A percentile compares a stretch with the other conserved stretches of the same genome.
phyloP scores from a whole-genome alignment of 2,329 filamentous ascomycete species.

The Lachnellula cervina region DNA sequence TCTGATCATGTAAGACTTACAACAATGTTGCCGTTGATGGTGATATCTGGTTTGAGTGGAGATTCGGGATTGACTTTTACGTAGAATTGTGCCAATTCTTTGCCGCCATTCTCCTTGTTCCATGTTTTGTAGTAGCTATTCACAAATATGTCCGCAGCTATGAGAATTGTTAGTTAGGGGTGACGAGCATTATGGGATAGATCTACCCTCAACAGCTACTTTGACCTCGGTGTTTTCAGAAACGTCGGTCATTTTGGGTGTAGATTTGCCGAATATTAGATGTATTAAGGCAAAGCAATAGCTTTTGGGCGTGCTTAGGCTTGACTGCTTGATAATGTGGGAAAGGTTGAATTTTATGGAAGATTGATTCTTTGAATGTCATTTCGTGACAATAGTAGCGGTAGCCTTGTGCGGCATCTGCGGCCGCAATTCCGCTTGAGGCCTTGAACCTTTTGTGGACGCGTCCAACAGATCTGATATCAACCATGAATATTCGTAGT shows the following conservation, averaged over 20 bases:
- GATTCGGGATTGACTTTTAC: constrained; percentile 51
- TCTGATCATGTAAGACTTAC: constrained; percentile 21
- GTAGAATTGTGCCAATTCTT: constrained; percentile 64
- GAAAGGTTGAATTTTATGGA: not conserved
- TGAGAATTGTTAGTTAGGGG: constrained; percentile 8
- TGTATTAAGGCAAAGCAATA: not conserved
- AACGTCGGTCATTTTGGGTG: constrained; percentile 35
- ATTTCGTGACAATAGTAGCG: not conserved
- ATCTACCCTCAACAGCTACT: constrained; percentile 34
- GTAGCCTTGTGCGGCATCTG: constrained; percentile 1
- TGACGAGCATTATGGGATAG: not conserved
- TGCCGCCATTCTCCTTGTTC: constrained; percentile 46
- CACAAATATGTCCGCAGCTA: constrained; percentile 68
- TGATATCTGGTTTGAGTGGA: constrained; percentile 60
- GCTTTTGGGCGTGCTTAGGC: not conserved
- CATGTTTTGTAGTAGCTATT: constrained; percentile 73
- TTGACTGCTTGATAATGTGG: not conserved
- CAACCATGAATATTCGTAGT: constrained; percentile 20
- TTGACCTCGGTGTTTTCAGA: constrained; percentile 41
- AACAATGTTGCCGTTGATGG: constrained; percentile 71
- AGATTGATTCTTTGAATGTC: no score
- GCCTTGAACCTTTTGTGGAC: not conserved
- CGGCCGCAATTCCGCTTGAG: constrained; percentile 9
- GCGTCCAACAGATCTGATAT: not conserved
- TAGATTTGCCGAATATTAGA: not conserved